Conservation (phyloP, 768 basidiomycete genomes). For the Tremella mesenterica region DNA sequence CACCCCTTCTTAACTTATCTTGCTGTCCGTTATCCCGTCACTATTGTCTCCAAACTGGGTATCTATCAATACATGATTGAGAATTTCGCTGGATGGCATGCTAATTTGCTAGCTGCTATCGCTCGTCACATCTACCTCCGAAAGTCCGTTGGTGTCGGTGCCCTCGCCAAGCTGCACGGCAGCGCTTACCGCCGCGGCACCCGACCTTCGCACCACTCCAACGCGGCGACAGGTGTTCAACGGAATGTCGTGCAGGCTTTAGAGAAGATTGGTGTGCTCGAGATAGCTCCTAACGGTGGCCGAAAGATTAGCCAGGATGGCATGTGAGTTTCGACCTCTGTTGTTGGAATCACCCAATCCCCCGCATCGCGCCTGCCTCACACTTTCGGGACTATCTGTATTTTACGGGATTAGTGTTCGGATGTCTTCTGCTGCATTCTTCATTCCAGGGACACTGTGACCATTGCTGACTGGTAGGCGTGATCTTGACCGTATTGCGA, state of each 20-base stretch:
- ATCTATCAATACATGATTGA: not conserved
- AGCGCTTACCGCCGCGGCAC: constrained; percentile 90
- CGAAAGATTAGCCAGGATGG: constrained; percentile 95
- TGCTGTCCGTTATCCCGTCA: too few species aligned
- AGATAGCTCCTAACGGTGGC: constrained; percentile 85
- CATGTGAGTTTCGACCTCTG: constrained; percentile 48
- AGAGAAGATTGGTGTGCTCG: constrained; percentile 97
- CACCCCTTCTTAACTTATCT: too few species aligned
- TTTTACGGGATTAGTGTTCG: not conserved
- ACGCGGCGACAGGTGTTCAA: constrained; percentile 78
- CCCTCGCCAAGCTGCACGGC: constrained; percentile 81
- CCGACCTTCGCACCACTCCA: constrained; percentile 88
- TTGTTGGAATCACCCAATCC: too few species aligned
- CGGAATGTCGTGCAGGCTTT: constrained; percentile 92
- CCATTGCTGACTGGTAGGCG: constrained; percentile 45
- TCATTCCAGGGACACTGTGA: not conserved
- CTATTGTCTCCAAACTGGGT: not conserved
- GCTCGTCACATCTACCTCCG: constrained; percentile 99
- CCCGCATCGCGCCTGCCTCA: not conserved
- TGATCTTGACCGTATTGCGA: constrained; percentile 57
- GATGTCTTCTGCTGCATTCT: not conserved
- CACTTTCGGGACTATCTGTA: not conserved
- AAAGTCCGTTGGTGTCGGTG: constrained; percentile 87
- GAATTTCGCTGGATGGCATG: not conserved
- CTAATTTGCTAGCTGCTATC: constrained; percentile 61